Conservation (phyloP, 305 asterid species). For the Caryopteris hybrid region DNA sequence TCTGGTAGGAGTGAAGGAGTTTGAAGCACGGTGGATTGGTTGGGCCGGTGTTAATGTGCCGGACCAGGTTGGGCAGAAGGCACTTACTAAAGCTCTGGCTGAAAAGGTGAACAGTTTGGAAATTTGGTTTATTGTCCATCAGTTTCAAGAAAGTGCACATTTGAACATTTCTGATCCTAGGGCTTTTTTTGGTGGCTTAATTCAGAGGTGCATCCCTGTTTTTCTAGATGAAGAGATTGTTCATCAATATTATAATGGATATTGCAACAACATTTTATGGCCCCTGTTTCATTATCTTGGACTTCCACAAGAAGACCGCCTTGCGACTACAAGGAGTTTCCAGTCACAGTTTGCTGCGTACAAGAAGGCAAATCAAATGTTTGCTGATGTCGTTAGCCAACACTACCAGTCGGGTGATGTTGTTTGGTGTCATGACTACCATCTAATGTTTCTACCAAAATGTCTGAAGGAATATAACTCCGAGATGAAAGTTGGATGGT, state of each 20-base stretch:
- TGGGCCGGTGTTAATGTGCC: slow-evolving; percentile 90
- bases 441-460: slow-evolving; percentile 89
- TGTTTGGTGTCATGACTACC: slow-evolving; percentile 96
- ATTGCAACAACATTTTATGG: slow-evolving; percentile 90
- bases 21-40: slow-evolving; percentile 85
- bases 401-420: slow-evolving; percentile 88
- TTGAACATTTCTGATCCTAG: slow-evolving; percentile 18
- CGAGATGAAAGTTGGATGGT: slow-evolving; percentile 90
- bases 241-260: slow-evolving; percentile 91
- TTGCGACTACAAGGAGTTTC: slow-evolving; percentile 88
- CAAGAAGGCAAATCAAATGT: slow-evolving; percentile 83
- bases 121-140: not conserved
- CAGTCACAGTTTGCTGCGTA: slow-evolving; percentile 93
- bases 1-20: slow-evolving; percentile 65
- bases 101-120: slow-evolving; percentile 53
- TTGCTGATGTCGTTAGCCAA: slow-evolving; percentile 78
- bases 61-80: slow-evolving; percentile 67
- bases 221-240: slow-evolving; percentile 89
- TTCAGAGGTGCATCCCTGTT: slow-evolving; percentile 87
- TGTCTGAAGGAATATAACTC: slow-evolving; percentile 65
- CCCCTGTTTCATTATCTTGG: slow-evolving; percentile 92
- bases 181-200: too few relatives aligned
- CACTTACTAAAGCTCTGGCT: slow-evolving; percentile 69
- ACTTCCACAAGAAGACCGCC: slow-evolving; percentile 93
- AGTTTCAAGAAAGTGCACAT: slow-evolving; percentile 1